These are phyloP conservation scores for Geosmithia putterillii DNA, from an alignment of 2,329 filamentous ascomycete species.

Conservation along the genomic window DNA sequence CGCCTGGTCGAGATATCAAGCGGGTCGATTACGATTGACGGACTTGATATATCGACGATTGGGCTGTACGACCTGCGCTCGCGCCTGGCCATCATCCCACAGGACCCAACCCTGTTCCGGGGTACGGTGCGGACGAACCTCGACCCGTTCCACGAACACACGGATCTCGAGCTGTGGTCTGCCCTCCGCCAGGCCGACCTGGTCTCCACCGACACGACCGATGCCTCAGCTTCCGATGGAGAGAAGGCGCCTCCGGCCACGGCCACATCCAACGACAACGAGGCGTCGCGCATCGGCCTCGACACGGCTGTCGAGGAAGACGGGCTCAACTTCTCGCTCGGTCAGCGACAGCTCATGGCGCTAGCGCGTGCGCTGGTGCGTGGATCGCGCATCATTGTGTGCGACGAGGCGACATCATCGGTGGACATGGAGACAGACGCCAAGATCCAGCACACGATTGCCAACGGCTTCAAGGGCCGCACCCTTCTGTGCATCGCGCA, in stretches of 20 bases:
- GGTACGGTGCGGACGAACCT: slow-evolving; percentile 71
- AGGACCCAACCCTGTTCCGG: slow-evolving; percentile 73
- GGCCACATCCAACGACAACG: slow-evolving; percentile 42
- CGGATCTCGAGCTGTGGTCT: slow-evolving; percentile 66
- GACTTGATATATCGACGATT: slow-evolving; percentile 57
- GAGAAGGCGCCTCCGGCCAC: slow-evolving; percentile 17
- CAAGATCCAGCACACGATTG: slow-evolving; percentile 87
- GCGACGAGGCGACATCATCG: slow-evolving; percentile 86
- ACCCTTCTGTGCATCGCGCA: slow-evolving; percentile 91
- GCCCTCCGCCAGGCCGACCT: slow-evolving; percentile 68
- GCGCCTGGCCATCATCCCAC: slow-evolving; percentile 69
- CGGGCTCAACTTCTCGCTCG: slow-evolving; percentile 89
- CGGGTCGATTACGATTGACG: slow-evolving; percentile 53
- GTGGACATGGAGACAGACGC: slow-evolving; percentile 96
- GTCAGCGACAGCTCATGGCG: slow-evolving; percentile 91
- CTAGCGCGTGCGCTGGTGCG: slow-evolving; percentile 83
- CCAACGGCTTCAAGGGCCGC: slow-evolving; percentile 70
- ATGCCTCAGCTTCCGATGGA: neutral
- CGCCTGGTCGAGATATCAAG: slow-evolving; percentile 56
- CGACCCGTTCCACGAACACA: slow-evolving; percentile 70
- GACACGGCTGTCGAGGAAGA: slow-evolving; percentile 85
- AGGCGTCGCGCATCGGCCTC: slow-evolving; percentile 61
- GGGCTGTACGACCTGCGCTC: slow-evolving; percentile 66
- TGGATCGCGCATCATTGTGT: slow-evolving; percentile 82
- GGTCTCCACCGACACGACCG: slow-evolving; percentile 33